Percentiles rank a stretch among this genome's conserved stretches.
Conservation (phyloP, 108 stramenopile species). For the Nitzschia sp. region DNA sequence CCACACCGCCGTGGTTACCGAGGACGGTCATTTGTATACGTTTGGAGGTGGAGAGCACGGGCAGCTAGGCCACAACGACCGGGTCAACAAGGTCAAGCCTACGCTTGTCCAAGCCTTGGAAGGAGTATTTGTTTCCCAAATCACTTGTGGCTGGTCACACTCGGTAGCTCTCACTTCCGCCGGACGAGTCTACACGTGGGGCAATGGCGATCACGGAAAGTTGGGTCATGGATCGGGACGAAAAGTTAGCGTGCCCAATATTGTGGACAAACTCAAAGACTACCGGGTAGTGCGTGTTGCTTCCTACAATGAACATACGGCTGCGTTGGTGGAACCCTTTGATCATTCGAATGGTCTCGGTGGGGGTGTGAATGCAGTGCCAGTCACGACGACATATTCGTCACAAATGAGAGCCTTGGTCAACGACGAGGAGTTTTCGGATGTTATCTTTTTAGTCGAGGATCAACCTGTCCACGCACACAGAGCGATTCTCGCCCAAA, state of each 20-base stretch:
- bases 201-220: constrained; percentile 64
- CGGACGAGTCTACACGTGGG: constrained; percentile 83
- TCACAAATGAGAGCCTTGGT: constrained; percentile 88
- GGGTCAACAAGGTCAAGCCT: constrained; percentile 85
- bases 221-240: constrained; percentile 87
- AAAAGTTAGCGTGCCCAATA: constrained; percentile 86
- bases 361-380: constrained; percentile 66
- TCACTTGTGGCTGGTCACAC: constrained; percentile 96
- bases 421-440: constrained; percentile 89
- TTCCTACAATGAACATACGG: constrained; percentile 98
- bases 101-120: constrained; percentile 82
- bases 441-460: constrained; percentile 94
- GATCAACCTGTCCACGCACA: constrained; percentile 88
- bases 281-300: constrained; percentile 90
- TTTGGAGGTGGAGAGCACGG: constrained; percentile 90
- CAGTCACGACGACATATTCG: constrained; percentile 73
- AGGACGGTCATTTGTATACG: constrained; percentile 88
- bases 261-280: constrained; percentile 87
- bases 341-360: constrained; percentile 47
- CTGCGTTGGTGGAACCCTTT: constrained; percentile 87
- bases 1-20: constrained; percentile 88
- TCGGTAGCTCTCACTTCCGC: constrained; percentile 84
- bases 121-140: constrained; percentile 75
- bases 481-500: constrained; percentile 82
- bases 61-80: constrained; percentile 93